Evolutionary conservation across 768 basidiomycete species (phyloP).

Genomic region (Tricholoma bakamatsutake): DNA sequence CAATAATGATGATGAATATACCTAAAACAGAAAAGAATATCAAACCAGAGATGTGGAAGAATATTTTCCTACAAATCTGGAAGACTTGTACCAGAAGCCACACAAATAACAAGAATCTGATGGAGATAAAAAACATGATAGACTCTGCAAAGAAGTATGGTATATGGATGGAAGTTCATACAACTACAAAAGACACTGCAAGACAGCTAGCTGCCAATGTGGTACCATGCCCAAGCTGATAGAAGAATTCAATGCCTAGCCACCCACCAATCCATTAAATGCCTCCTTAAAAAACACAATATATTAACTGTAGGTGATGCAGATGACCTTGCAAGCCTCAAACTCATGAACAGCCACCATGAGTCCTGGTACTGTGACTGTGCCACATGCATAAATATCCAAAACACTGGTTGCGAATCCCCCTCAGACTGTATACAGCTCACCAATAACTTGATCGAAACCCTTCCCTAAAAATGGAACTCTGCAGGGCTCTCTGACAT

Average conservation of each 20-base stretch:
- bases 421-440: background rate
- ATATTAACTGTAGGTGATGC: no score
- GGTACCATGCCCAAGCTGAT: background rate
- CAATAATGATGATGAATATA: no score
- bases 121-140: no score
- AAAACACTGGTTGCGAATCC: background rate
- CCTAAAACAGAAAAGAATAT: background rate
- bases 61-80: background rate
- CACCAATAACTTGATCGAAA: background rate
- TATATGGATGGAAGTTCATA: no score
- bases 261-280: background rate
- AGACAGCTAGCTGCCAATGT: background rate
- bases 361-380: background rate
- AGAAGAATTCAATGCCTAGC: no score
- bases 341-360: no score
- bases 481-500: background rate
- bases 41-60: background rate
- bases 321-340: no score
- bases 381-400: background rate
- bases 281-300: background rate
- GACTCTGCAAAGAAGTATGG: no score
- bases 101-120: no score
- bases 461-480: background rate
- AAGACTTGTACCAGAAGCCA: no score
- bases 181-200: background rate